Conservation (phyloP, 495 filamentous ascomycete species). For the Xylaria telfairii region DNA sequence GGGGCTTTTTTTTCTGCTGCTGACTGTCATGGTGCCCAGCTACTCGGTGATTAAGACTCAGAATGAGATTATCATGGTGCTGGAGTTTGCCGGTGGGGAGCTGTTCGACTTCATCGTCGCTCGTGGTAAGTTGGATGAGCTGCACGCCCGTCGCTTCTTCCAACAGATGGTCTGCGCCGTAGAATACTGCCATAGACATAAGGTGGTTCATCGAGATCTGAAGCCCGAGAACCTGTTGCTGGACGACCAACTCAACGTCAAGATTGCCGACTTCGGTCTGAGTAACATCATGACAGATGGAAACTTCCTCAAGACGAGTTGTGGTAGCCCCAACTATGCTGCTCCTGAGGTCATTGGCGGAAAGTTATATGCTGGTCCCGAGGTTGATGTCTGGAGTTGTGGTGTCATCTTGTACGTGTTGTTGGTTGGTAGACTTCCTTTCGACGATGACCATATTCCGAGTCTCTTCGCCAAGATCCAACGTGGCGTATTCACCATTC, state of each 20-base stretch:
- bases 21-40: constrained; percentile 48
- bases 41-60: constrained; percentile 96
- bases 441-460: constrained; percentile 89
- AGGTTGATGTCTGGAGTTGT: constrained; percentile 99
- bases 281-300: constrained; percentile 99
- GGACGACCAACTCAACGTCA: constrained; percentile 93
- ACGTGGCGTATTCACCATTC: constrained; percentile 82
- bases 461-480: constrained; percentile 58
- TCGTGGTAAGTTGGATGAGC: constrained; percentile 86
- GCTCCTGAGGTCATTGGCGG: constrained; percentile 97
- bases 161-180: constrained; percentile 99
- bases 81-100: constrained; percentile 96
- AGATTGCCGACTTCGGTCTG: constrained; percentile 97
- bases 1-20: constrained; percentile 5
- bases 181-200: constrained; percentile 98
- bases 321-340: constrained; percentile 97
- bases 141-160: constrained; percentile 92
- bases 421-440: constrained; percentile 87
- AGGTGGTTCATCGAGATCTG: constrained; percentile 96
- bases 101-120: constrained; percentile 97
- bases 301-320: constrained; percentile 98
- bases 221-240: constrained; percentile 97
- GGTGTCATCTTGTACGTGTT: constrained; percentile 98
- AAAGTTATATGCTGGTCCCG: constrained; percentile 95
- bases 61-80: constrained; percentile 96